phyloP scores from a whole-genome alignment of 441 rosid genomes.

The Erodium moschatum region DNA sequence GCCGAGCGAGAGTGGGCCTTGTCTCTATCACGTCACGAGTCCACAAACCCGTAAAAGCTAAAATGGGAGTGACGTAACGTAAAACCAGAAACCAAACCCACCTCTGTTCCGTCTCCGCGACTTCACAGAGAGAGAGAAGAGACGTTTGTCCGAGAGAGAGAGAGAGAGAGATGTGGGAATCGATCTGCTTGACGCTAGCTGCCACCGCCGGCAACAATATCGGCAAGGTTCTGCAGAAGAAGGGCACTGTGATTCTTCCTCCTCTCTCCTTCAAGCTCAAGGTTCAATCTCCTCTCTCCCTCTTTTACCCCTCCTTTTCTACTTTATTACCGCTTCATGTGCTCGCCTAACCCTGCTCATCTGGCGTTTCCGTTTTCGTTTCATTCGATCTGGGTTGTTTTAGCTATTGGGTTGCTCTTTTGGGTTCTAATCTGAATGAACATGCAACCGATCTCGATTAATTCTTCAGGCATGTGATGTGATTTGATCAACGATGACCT shows the following conservation, averaged over 20 bases:
- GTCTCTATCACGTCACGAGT: not conserved
- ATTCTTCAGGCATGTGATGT: not conserved
- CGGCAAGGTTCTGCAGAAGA: slow-evolving; percentile 92
- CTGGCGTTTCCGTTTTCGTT: not conserved
- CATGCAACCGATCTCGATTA: not conserved
- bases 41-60: not conserved
- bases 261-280: slow-evolving; percentile 96
- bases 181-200: slow-evolving; percentile 70
- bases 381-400: slow-evolving; percentile 3
- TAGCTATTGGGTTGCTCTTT: not conserved
- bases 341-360: not conserved
- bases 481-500: not conserved
- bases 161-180: slow-evolving; percentile 63
- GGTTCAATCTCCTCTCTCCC: slow-evolving; percentile 29
- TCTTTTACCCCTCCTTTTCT: not conserved
- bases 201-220: slow-evolving; percentile 97
- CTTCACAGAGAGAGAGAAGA: no score
- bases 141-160: not conserved
- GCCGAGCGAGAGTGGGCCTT: not conserved
- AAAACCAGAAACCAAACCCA: not conserved
- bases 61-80: not conserved
- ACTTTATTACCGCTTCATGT: not conserved
- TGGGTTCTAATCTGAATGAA: not conserved
- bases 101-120: not conserved
- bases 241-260: slow-evolving; percentile 88